phyloP scores from a whole-genome alignment of 768 basidiomycete species.

The Naganishia onofrii region DNA sequence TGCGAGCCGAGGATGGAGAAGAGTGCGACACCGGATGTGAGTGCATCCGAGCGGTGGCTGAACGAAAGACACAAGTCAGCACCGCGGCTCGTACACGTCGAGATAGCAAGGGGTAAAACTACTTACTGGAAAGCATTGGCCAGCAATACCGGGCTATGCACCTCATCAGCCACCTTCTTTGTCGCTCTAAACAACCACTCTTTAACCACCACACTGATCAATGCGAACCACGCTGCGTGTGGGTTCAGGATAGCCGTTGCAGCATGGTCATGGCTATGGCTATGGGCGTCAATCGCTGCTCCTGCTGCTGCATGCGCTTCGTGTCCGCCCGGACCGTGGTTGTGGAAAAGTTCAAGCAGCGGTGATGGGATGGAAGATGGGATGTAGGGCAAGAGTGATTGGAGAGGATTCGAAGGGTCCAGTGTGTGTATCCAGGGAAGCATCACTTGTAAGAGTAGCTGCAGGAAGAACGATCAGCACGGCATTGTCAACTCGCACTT shows the following conservation, averaged over 20 bases:
- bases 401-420: constrained; percentile 58
- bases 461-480: constrained; percentile 31
- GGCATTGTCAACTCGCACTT: too few species aligned
- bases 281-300: constrained; percentile 37
- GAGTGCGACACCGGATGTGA: constrained; percentile 85
- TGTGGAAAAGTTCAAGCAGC: constrained; percentile 50
- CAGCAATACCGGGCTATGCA: constrained; percentile 81
- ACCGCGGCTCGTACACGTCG: too few species aligned
- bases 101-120: background rate
- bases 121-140: constrained; percentile 88
- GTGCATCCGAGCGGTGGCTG: constrained; percentile 88
- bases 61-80: background rate
- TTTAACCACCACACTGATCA: constrained; percentile 72
- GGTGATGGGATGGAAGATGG: constrained; percentile 49
- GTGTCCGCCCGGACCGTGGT: constrained; percentile 44
- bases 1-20: constrained; percentile 88
- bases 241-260: constrained; percentile 66
- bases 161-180: constrained; percentile 82
- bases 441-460: constrained; percentile 73
- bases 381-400: constrained; percentile 42
- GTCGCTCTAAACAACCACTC: constrained; percentile 92
- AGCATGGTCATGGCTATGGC: constrained; percentile 59
- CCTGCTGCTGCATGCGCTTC: constrained; percentile 56
- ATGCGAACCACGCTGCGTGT: constrained; percentile 96
- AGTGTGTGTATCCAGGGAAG: constrained; percentile 64